Evolutionary conservation across 1,284 basidiomycete species (phyloP).

Genomic region (Irpex lacteus): DNA sequence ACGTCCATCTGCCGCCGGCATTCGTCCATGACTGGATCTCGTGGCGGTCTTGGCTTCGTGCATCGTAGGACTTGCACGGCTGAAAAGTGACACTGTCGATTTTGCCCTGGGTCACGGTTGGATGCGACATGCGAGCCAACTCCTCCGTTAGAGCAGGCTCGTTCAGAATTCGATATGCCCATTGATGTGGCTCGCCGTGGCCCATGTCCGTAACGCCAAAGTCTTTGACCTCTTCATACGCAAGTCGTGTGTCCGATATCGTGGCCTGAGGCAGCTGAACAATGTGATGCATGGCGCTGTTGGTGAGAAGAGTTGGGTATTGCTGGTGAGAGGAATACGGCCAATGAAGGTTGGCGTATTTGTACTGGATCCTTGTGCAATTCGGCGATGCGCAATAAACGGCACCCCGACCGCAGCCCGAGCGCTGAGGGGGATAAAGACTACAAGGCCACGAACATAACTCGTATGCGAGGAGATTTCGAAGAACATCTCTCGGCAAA

Average conservation of each 20-base stretch:
- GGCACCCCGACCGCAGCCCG: neutral
- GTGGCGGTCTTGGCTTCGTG: slow-evolving; percentile 53
- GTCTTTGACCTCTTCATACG: slow-evolving; percentile 49
- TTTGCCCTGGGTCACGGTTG: slow-evolving; percentile 35
- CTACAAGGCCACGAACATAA: neutral
- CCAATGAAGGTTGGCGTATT: neutral
- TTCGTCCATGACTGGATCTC: slow-evolving; percentile 52
- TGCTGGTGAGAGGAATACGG: slow-evolving; percentile 8
- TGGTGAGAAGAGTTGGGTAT: slow-evolving; percentile 10
- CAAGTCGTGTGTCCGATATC: slow-evolving; percentile 45
- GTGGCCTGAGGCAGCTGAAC: slow-evolving; percentile 42
- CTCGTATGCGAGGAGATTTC: neutral
- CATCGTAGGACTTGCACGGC: slow-evolving; percentile 50
- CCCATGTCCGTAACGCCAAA: slow-evolving; percentile 59
- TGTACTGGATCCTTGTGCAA: neutral
- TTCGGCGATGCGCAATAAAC: neutral
- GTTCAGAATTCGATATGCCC: slow-evolving; percentile 51
- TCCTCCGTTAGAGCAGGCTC: slow-evolving; percentile 48
- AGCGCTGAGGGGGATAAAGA: neutral
- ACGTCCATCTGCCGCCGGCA: slow-evolving; percentile 53
- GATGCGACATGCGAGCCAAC: slow-evolving; percentile 36
- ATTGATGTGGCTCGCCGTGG: slow-evolving; percentile 46
- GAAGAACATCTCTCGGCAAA: neutral
- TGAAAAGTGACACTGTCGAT: slow-evolving; percentile 56
- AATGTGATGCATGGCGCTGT: slow-evolving; percentile 32